These are phyloP conservation scores for Chaetoceros muelleri DNA, from an alignment of 108 stramenopile genomes.

Conservation along the genomic window DNA sequence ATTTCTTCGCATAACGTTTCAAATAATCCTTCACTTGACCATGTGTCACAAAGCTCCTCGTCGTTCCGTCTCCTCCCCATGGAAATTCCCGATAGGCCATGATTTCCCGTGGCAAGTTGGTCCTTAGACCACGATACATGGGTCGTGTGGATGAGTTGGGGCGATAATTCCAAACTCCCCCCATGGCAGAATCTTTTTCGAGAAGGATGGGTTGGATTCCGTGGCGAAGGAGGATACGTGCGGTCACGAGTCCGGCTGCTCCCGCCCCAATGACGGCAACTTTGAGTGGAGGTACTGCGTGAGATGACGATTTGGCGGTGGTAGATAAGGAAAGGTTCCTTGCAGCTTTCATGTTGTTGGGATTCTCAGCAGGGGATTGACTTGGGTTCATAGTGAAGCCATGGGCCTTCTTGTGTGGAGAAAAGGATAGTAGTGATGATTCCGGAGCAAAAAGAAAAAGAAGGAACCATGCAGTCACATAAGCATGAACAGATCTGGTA, in stretches of 20 bases:
- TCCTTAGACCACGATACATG: constrained; percentile 67
- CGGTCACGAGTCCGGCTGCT: constrained; percentile 62
- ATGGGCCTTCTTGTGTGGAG: no score
- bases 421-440: no score
- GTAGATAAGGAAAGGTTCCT: no score
- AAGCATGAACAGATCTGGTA: no score
- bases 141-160: constrained; percentile 22
- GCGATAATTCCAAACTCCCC: constrained; percentile 62
- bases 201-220: constrained; percentile 23
- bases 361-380: no score
- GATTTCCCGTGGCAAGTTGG: constrained; percentile 77
- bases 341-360: no score
- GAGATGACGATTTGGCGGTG: no score
- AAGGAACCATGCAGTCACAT: no score
- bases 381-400: no score
- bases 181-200: constrained; percentile 36
- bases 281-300: constrained; percentile 9
- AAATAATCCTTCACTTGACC: constrained; percentile 50
- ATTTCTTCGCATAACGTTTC: constrained; percentile 34
- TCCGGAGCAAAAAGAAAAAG: no score
- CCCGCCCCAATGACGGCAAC: constrained; percentile 77
- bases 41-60: constrained; percentile 60
- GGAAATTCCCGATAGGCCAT: constrained; percentile 79
- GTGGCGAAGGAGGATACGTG: constrained; percentile 45
- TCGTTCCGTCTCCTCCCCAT: constrained; percentile 26